A percentile compares a stretch with the other conserved stretches of the same genome.
Evolutionary conservation across 176 grass and related monocot species (phyloP).

Genomic region (Elaeis guineensis): DNA sequence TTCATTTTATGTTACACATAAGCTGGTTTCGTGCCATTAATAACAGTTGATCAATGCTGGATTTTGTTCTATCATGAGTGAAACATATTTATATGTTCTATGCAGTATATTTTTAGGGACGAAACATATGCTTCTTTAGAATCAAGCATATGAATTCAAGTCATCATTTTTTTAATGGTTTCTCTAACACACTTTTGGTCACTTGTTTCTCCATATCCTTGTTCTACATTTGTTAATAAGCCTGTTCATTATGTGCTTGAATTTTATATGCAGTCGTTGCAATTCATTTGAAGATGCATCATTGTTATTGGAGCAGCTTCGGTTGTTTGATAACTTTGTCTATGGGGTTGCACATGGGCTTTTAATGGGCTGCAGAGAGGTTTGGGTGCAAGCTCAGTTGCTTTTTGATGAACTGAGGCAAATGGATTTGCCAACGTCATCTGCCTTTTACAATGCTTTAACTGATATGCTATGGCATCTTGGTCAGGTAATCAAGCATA

Average conservation of each 20-base stretch:
- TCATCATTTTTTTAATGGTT: no score
- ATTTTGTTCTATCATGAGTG: no score
- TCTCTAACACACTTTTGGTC: no score
- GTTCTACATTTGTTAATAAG: not conserved
- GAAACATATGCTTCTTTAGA: no score
- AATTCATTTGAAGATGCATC: slow-evolving; percentile 94
- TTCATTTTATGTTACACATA: no score
- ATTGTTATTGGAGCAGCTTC: slow-evolving; percentile 87
- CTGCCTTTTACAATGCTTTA: slow-evolving; percentile 97
- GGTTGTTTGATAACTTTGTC: slow-evolving; percentile 87
- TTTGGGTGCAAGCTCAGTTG: slow-evolving; percentile 54
- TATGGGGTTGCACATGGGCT: slow-evolving; percentile 90
- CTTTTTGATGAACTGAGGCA: slow-evolving; percentile 74
- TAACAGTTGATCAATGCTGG: no score
- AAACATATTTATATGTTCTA: no score
- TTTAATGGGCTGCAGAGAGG: slow-evolving; percentile 73
- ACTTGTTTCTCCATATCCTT: no score
- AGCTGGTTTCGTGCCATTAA: no score
- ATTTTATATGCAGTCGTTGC: slow-evolving; percentile 62
- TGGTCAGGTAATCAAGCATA: slow-evolving; percentile 59
- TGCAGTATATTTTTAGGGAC: no score
- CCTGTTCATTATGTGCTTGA: slow-evolving; percentile 12
- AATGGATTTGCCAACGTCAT: slow-evolving; percentile 90
- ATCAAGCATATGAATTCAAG: no score
- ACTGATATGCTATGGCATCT: slow-evolving; percentile 99